Percentiles rank a stretch among this genome's conserved stretches.
phyloP scores from a whole-genome alignment of 352 stramenopile genomes.

The Globisporangium splendens region DNA sequence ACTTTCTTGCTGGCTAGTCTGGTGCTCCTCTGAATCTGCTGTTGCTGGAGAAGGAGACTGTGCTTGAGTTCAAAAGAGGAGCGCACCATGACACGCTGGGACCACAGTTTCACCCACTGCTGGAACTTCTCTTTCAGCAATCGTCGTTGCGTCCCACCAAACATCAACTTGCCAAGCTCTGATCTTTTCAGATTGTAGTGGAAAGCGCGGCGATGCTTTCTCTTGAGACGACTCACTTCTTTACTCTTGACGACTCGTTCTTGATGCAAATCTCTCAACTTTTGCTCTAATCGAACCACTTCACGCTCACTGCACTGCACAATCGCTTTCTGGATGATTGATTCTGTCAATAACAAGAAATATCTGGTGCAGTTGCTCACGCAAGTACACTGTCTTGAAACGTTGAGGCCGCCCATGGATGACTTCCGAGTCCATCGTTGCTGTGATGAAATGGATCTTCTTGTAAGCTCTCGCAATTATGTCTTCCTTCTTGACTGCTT shows the following conservation, averaged over 20 bases:
- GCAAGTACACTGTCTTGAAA: slow-evolving; percentile 58
- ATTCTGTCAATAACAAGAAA: slow-evolving; percentile 59
- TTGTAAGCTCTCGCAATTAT: slow-evolving; percentile 27
- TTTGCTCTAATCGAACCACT: slow-evolving; percentile 26
- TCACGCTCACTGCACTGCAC: slow-evolving; percentile 46
- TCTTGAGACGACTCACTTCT: slow-evolving; percentile 46
- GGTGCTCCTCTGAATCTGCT: slow-evolving; percentile 25
- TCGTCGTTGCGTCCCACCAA: slow-evolving; percentile 30
- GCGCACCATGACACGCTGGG: slow-evolving; percentile 44
- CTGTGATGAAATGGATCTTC: slow-evolving; percentile 44
- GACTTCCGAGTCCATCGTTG: slow-evolving; percentile 66
- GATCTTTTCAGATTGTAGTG: slow-evolving; percentile 43
- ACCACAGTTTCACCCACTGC: slow-evolving; percentile 60
- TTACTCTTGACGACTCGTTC: slow-evolving; percentile 46
- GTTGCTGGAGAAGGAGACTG: slow-evolving; percentile 50
- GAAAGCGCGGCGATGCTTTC: slow-evolving; percentile 37
- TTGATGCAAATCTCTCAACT: slow-evolving; percentile 29
- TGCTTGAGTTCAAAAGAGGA: slow-evolving; percentile 70
- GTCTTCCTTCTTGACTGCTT: slow-evolving; percentile 39
- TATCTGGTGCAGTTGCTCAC: slow-evolving; percentile 52
- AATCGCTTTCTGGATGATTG: slow-evolving; percentile 42
- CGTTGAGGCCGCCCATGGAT: slow-evolving; percentile 61
- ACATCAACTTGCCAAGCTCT: slow-evolving; percentile 52
- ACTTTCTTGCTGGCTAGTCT: neutral
- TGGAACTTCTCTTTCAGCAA: slow-evolving; percentile 50